Conservation (phyloP, 768 basidiomycete species). For the Phanerochaete sordida region DNA sequence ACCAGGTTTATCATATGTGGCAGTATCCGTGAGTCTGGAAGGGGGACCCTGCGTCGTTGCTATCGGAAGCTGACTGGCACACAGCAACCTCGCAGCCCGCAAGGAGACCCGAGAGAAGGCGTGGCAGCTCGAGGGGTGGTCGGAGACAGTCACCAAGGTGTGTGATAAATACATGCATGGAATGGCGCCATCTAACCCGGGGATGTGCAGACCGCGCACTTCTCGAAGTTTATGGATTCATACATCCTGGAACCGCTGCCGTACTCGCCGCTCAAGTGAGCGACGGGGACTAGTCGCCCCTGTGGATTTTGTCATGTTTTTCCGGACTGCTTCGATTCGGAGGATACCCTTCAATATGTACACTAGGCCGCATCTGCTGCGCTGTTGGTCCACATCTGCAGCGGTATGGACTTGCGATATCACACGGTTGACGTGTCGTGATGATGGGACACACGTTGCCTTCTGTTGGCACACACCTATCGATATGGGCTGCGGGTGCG, state of each 20-base stretch:
- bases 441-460: neutral
- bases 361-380: neutral
- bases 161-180: constrained; percentile 11
- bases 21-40: constrained; percentile 73
- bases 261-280: constrained; percentile 80
- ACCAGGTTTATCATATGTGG: constrained; percentile 96
- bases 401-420: neutral
- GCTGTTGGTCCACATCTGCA: constrained; percentile 1
- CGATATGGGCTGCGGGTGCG: neutral
- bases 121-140: constrained; percentile 96
- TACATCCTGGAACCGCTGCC: constrained; percentile 76
- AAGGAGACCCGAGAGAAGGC: constrained; percentile 86
- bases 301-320: neutral
- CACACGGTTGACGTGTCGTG: neutral
- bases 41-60: neutral
- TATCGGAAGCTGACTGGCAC: neutral
- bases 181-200: neutral
- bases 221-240: constrained; percentile 84
- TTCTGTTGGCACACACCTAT: neutral
- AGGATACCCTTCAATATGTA: neutral
- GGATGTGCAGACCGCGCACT: constrained; percentile 74
- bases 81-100: constrained; percentile 72
- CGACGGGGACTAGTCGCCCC: neutral
- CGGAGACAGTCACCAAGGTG: constrained; percentile 90
- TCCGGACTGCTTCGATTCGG: neutral